Evolutionary conservation across 2,329 filamentous ascomycete species (phyloP).

Genomic region (Boeremia lycopersici): DNA sequence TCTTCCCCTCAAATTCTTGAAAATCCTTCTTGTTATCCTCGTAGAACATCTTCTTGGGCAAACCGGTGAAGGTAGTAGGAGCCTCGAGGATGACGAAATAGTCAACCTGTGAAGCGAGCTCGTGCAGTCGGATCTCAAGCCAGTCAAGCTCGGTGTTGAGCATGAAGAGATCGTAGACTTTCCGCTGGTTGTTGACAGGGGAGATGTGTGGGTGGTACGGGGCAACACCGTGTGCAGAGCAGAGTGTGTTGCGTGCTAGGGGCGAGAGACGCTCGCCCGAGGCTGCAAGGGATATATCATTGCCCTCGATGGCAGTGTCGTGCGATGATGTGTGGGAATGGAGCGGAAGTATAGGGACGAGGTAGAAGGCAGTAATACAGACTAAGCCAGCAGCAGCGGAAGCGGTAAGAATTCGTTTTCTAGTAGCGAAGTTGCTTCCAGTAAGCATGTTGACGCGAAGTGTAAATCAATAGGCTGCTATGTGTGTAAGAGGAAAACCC

Average conservation of each 20-base stretch:
- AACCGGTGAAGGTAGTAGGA: constrained; percentile 62
- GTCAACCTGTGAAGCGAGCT: constrained; percentile 64
- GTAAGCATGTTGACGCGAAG: no score
- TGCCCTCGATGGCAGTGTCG: no score
- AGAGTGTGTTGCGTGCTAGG: constrained; percentile 4
- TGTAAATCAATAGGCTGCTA: no score
- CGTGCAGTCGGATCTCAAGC: constrained; percentile 67
- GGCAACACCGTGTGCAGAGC: constrained; percentile 6
- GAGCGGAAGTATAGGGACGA: no score
- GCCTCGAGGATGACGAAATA: constrained; percentile 70
- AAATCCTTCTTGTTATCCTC: constrained; percentile 61
- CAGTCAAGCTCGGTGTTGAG: constrained; percentile 69
- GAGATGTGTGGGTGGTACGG: constrained; percentile 3
- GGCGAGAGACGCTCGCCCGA: not conserved
- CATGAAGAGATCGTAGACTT: constrained; percentile 67
- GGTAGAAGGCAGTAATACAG: no score
- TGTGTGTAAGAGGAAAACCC: no score
- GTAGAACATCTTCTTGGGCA: constrained; percentile 61
- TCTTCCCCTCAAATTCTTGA: constrained; percentile 61
- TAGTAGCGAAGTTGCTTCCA: no score
- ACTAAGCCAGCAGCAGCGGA: no score
- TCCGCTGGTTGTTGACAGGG: constrained; percentile 27
- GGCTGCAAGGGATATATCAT: not conserved
- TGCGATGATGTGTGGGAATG: no score
- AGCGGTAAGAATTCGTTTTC: no score